Evolutionary conservation across 208 protist species (phyloP).

Genomic region (Leishmania lainsoni): DNA sequence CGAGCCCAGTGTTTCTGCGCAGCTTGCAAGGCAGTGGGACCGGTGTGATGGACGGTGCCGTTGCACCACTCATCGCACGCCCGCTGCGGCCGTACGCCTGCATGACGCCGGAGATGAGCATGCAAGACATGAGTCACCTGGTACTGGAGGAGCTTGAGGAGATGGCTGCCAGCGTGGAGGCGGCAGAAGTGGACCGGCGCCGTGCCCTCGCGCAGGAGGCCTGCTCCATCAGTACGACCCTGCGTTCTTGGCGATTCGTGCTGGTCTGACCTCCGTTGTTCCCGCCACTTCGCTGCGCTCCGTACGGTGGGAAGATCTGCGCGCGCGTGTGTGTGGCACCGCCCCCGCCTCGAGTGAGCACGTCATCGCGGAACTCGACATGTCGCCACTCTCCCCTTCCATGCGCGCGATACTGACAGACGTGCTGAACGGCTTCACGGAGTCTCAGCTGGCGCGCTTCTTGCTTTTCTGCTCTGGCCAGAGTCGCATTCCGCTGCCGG

Average conservation of each 20-base stretch:
- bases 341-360: slow-evolving; percentile 56
- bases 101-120: slow-evolving; percentile 54
- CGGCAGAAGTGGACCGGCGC: slow-evolving; percentile 39
- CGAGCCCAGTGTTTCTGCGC: slow-evolving; percentile 14
- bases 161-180: slow-evolving; percentile 24
- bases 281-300: slow-evolving; percentile 46
- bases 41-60: not conserved
- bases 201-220: slow-evolving; percentile 53
- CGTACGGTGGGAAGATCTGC: slow-evolving; percentile 85
- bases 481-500: slow-evolving; percentile 77
- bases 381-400: slow-evolving; percentile 42
- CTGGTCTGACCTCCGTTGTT: slow-evolving; percentile 70
- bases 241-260: slow-evolving; percentile 66
- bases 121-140: slow-evolving; percentile 30
- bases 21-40: slow-evolving; percentile 2
- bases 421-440: slow-evolving; percentile 58
- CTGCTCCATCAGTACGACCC: slow-evolving; percentile 87
- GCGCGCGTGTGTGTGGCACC: slow-evolving; percentile 78
- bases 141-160: slow-evolving; percentile 36
- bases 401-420: slow-evolving; percentile 60
- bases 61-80: slow-evolving; percentile 14
- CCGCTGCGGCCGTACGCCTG: slow-evolving; percentile 34
- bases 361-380: slow-evolving; percentile 73
- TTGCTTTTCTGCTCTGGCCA: slow-evolving; percentile 89
- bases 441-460: slow-evolving; percentile 66